These are phyloP conservation scores for Hyaloscypha bicolor DNA, from an alignment of 495 filamentous ascomycete genomes.

Conservation along the genomic window DNA sequence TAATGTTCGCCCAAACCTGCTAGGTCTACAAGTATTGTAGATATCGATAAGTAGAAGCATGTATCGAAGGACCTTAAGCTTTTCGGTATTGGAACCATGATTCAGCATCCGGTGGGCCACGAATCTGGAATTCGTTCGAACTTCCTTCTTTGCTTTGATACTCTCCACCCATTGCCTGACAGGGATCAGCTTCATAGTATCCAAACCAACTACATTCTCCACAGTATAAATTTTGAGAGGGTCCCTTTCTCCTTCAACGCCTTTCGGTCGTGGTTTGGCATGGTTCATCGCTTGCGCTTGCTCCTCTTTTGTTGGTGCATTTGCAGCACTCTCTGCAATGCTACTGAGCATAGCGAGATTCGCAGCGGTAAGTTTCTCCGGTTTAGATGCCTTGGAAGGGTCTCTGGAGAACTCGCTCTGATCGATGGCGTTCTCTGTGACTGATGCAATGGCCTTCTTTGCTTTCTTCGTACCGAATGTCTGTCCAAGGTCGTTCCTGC, in stretches of 20 bases:
- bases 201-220: constrained; percentile 64
- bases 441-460: constrained; percentile 76
- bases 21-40: constrained; percentile 39
- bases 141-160: constrained; percentile 55
- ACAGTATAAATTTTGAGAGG: constrained; percentile 84
- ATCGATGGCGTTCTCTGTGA: constrained; percentile 77
- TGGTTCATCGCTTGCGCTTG: constrained; percentile 68
- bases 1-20: constrained; percentile 43
- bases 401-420: constrained; percentile 37
- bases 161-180: constrained; percentile 77
- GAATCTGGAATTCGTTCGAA: constrained; percentile 64
- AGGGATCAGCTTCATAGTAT: constrained; percentile 60
- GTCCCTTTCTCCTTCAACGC: constrained; percentile 70
- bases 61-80: constrained; percentile 67
- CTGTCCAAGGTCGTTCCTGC: constrained; percentile 74
- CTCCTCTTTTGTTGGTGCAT: constrained; percentile 60
- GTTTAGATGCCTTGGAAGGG: constrained; percentile 39
- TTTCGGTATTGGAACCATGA: constrained; percentile 50
- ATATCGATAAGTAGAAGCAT: constrained; percentile 68
- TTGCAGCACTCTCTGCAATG: constrained; percentile 57
- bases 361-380: constrained; percentile 53
- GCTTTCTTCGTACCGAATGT: constrained; percentile 95
- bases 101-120: constrained; percentile 63
- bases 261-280: constrained; percentile 75
- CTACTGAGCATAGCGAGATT: constrained; percentile 64